phyloP scores from a whole-genome alignment of 768 basidiomycete genomes.

The Podaxis carcinomalis region DNA sequence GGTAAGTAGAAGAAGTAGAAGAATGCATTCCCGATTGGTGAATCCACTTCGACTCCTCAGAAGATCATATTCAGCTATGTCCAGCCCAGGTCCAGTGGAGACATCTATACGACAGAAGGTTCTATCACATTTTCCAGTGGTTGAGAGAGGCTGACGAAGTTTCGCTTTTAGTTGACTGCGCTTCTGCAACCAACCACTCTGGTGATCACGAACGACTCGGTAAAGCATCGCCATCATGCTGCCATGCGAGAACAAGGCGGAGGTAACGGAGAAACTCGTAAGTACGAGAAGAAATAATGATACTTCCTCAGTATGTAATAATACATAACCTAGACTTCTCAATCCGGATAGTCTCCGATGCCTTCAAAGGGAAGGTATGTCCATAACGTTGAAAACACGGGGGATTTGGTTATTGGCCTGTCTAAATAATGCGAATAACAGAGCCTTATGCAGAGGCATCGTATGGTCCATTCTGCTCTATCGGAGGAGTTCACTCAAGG shows the following conservation, averaged over 20 bases:
- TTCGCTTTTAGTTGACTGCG: slow-evolving; percentile 47
- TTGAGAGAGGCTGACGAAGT: slow-evolving; percentile 6
- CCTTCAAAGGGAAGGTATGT: slow-evolving; percentile 70
- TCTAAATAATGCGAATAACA: slow-evolving; percentile 23
- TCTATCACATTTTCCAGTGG: slow-evolving; percentile 14
- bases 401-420: slow-evolving; percentile 8
- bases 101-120: slow-evolving; percentile 60
- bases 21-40: slow-evolving; percentile 9
- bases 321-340: slow-evolving; percentile 58
- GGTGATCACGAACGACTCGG: slow-evolving; percentile 75
- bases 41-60: slow-evolving; percentile 8
- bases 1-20: neutral
- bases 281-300: slow-evolving; percentile 25
- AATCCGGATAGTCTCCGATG: slow-evolving; percentile 66
- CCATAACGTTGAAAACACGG: slow-evolving; percentile 3
- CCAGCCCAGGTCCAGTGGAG: slow-evolving; percentile 48
- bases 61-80: slow-evolving; percentile 6
- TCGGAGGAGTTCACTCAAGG: slow-evolving; percentile 68
- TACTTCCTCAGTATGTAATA: slow-evolving; percentile 5
- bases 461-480: slow-evolving; percentile 70
- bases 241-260: slow-evolving; percentile 71
- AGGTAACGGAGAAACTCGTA: slow-evolving; percentile 79
- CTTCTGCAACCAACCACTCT: slow-evolving; percentile 61
- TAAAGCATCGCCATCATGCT: slow-evolving; percentile 80
- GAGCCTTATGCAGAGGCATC: slow-evolving; percentile 78